phyloP scores from a whole-genome alignment of 345 rosid species.

The Dovyalis caffra region DNA sequence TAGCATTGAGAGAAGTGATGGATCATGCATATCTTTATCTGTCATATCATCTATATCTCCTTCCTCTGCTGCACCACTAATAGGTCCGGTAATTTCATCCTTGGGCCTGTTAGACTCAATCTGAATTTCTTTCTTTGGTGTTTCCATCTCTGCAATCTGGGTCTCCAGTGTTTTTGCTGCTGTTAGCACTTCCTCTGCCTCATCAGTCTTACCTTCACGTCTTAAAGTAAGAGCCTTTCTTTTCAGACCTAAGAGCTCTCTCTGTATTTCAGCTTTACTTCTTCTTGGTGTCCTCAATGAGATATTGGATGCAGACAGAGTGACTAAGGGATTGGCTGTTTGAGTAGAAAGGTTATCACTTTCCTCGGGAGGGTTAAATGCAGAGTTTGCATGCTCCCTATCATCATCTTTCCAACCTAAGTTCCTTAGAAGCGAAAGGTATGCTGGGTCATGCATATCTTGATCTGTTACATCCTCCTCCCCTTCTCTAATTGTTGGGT shows the following conservation, averaged over 20 bases:
- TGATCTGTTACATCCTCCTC: slow-evolving; percentile 64
- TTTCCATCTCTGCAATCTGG: slow-evolving; percentile 57
- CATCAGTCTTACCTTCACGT: slow-evolving; percentile 70
- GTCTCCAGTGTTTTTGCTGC: slow-evolving; percentile 61
- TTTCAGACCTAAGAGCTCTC: slow-evolving; percentile 78
- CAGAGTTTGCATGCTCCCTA: slow-evolving; percentile 20
- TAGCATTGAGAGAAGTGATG: slow-evolving; percentile 45
- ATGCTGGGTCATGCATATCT: slow-evolving; percentile 65
- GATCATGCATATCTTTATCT: slow-evolving; percentile 62
- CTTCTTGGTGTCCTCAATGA: slow-evolving; percentile 35
- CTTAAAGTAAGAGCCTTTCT: slow-evolving; percentile 77
- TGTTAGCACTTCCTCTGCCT: slow-evolving; percentile 68
- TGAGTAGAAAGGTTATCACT: slow-evolving; percentile 26
- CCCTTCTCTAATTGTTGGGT: slow-evolving; percentile 35
- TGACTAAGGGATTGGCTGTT: slow-evolving; percentile 20
- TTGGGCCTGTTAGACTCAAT: slow-evolving; percentile 23
- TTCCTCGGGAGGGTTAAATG: slow-evolving; percentile 22
- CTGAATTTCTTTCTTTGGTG: slow-evolving; percentile 36
- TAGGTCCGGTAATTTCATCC: slow-evolving; percentile 18
- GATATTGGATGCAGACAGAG: slow-evolving; percentile 20
- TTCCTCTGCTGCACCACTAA: slow-evolving; percentile 26
- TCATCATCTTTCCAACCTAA: slow-evolving; percentile 76
- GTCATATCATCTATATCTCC: slow-evolving; percentile 44
- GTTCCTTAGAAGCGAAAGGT: slow-evolving; percentile 49
- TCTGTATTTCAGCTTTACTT: slow-evolving; percentile 75